These are phyloP conservation scores for Fusarium sp. DNA, from an alignment of 2,329 filamentous ascomycete species.

Conservation along the genomic window DNA sequence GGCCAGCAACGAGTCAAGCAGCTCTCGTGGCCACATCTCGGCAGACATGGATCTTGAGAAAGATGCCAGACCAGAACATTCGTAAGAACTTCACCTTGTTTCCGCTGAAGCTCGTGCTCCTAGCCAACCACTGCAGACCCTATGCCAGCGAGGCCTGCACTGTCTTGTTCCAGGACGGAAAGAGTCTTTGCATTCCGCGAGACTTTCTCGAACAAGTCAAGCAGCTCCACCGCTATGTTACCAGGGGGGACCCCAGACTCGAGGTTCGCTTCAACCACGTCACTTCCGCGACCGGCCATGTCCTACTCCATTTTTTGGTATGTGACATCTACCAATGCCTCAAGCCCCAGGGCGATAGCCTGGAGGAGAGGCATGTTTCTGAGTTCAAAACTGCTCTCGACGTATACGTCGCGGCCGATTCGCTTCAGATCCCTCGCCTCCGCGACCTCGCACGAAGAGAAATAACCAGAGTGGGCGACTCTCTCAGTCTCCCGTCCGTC, in stretches of 20 bases:
- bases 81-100: background rate
- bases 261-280: background rate
- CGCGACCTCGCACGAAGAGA: background rate
- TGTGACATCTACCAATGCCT: background rate
- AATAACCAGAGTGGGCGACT: background rate
- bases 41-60: background rate
- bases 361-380: background rate
- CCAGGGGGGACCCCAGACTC: background rate
- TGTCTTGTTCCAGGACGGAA: background rate
- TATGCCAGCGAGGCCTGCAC: background rate
- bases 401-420: background rate
- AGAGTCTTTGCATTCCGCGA: background rate
- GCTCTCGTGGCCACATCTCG: background rate
- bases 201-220: background rate
- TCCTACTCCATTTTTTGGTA: background rate
- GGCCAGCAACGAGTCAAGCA: background rate
- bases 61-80: background rate
- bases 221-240: background rate
- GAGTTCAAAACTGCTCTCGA: constrained; percentile 2
- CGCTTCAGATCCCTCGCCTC: background rate
- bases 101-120: background rate
- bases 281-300: background rate
- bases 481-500: background rate
- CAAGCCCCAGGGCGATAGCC: background rate
- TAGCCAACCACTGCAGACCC: background rate